Evolutionary conservation across 1,284 basidiomycete genomes (phyloP), one percentile per base, ranked within the genome.

Genomic region (Vanrija pseudolonga): DNA sequence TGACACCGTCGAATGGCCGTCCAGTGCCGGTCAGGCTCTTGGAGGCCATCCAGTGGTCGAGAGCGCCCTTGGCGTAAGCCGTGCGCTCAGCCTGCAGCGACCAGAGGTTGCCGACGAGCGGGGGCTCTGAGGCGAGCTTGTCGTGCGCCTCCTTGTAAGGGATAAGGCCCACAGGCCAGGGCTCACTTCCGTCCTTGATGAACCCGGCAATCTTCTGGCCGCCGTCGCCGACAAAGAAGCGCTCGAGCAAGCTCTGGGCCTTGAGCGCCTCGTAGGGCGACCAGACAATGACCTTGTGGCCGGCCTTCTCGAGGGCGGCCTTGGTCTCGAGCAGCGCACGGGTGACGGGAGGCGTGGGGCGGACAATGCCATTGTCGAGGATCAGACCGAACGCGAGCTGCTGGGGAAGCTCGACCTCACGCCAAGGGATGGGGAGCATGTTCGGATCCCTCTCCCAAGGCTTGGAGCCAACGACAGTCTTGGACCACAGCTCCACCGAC

Each of bases 371-470:
- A 64, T 87, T 81, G 62, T 88, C 79, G 80, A 61, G 20, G 22
- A 67, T 52, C 6, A 69, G n/a, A 9, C 83, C 85, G 18, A 76
- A 73, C 23, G 81, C 83, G 55, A 86, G 83, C 54, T 86, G 83
- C 18, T 66, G 66, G 4, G 87, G 78, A 63, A 87, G 85, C 28
- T 78, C 80, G 0, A 81, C 78, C 50, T 85, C 80, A 44, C 79
- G 77, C 88, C 87, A 90, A 1, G 80, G 79, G 65, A 86, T 86
- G 20, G 81, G 79, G 4, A 84, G 65, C 3, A 81, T 80, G 36
- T 83, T 72, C 0, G 88, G 86, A 64, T 90, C 88, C 53, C 75
- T 78, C 12, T 80, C 66, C 88, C 88, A 90, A 0, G 86, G 85
- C 58, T 83, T 76, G 19, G 76, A 66, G 47, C 77, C 64, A 18